These are phyloP conservation scores for Thermomucor indicae-seudaticae DNA, from an alignment of 371 early-diverging fungal species.

Conservation along the genomic window DNA sequence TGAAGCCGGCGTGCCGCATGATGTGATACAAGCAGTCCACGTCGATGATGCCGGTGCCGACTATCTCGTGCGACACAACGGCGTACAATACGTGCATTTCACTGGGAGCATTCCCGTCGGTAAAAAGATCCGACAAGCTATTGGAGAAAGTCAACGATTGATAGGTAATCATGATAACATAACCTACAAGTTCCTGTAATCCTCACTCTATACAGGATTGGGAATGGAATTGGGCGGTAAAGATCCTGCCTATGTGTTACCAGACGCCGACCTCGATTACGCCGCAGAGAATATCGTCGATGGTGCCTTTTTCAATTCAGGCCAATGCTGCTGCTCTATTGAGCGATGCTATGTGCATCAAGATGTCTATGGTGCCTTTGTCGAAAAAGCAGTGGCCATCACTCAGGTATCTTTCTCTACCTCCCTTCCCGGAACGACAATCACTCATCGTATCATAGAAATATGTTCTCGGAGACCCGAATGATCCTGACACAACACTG, in stretches of 20 bases:
- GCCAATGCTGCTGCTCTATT: constrained; percentile 83
- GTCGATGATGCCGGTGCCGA: constrained; percentile 52
- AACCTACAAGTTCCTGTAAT: too few species aligned
- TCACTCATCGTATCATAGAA: constrained; percentile 12
- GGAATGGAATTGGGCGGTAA: constrained; percentile 87
- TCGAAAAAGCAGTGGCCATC: constrained; percentile 60
- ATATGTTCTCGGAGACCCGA: constrained; percentile 65
- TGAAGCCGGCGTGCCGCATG: constrained; percentile 69
- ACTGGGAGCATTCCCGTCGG: constrained; percentile 83
- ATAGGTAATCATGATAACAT: too few species aligned
- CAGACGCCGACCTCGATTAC: constrained; percentile 68
- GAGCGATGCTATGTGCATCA: constrained; percentile 85
- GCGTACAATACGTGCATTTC: constrained; percentile 70
- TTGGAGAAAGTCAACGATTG: constrained; percentile 53
- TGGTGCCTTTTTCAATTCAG: constrained; percentile 83
- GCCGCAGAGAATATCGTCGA: constrained; percentile 77
- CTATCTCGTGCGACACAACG: constrained; percentile 53
- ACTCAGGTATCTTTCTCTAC: constrained; percentile 63
- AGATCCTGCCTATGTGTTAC: constrained; percentile 81
- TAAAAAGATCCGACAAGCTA: constrained; percentile 57
- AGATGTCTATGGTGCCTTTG: constrained; percentile 69
- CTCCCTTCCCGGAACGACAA: too few species aligned
- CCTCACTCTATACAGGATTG: too few species aligned
- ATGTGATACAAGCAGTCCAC: constrained; percentile 65
- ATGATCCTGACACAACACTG: constrained; percentile 60